Conservation (phyloP, 1,284 basidiomycete species). For the Xerocomus amazonicus region DNA sequence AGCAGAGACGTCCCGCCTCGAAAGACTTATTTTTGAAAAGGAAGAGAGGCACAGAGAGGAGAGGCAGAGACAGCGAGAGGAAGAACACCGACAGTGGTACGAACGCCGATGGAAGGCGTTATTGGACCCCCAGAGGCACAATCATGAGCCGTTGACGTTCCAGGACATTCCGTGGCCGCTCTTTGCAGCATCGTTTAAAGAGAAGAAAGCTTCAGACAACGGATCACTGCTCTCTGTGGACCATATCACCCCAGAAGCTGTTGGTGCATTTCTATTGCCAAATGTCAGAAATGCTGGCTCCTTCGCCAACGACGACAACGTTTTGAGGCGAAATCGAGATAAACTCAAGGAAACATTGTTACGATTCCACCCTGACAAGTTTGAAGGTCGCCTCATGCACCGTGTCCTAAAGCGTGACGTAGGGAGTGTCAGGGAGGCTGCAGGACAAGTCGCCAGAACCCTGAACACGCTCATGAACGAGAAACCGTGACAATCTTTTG, state of each 20-base stretch:
- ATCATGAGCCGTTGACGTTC: slow-evolving; percentile 40
- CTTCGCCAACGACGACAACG: slow-evolving; percentile 18
- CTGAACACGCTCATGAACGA: slow-evolving; percentile 48
- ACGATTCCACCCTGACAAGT: slow-evolving; percentile 85
- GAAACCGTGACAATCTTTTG: slow-evolving; percentile 2
- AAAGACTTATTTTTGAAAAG: slow-evolving; percentile 50
- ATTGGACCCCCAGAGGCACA: slow-evolving; percentile 32
- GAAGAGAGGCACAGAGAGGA: slow-evolving; percentile 43
- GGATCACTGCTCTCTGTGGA: slow-evolving; percentile 35
- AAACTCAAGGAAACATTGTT: slow-evolving; percentile 69
- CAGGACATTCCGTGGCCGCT: slow-evolving; percentile 81
- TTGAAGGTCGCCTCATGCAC: slow-evolving; percentile 68
- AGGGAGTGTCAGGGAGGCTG: slow-evolving; percentile 69
- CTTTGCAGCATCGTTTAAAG: slow-evolving; percentile 24
- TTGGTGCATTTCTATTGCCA: slow-evolving; percentile 60
- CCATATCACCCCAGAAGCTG: slow-evolving; percentile 54
- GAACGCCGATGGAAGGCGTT: slow-evolving; percentile 57
- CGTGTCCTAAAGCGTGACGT: slow-evolving; percentile 59
- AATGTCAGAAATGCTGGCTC: slow-evolving; percentile 10
- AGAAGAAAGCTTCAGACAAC: slow-evolving; percentile 7
- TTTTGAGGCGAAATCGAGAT: slow-evolving; percentile 49
- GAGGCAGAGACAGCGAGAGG: slow-evolving; percentile 40
- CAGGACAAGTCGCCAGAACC: slow-evolving; percentile 63
- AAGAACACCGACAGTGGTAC: slow-evolving; percentile 51
- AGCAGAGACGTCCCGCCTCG: slow-evolving; percentile 50